Base-by-base conservation (phyloP, 345 rosid species). In the Camelina laxa region DNA sequence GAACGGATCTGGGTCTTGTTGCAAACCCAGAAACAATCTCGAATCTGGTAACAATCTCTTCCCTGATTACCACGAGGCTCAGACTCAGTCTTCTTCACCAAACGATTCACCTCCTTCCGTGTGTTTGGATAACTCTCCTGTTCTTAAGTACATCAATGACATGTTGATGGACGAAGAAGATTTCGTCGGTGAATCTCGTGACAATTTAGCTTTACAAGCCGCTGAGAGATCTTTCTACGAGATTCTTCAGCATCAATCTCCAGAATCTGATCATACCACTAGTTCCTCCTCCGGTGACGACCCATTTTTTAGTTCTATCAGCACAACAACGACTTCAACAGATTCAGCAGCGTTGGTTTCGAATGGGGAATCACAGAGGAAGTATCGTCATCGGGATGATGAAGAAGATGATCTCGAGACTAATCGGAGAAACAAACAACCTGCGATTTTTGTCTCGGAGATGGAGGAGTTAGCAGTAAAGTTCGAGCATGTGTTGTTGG, bases 141-240 rank as follows among this genome's bases (percentile, higher is more conserved):
- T 85, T 50, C 88, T 87, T 13, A 86, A 75, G 76, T 89, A 86
- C 82, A 83, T 91, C 77, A 86, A 66, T 62, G 82, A 87, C 70
- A 82, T 89, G 81, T 84, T 89, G 47, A 78, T 91, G 97, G 94
- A 86, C 74, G 92, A 91, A 82, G 80, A 86, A 77, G 80, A 70
- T 62, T 72, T 80, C 82, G 87, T 82, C 16, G 84, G 71, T 36
- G 78, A 77, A 47, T 80, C 88, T 31, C 81, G 80, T 22, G 85
- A 84, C 36, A 64, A 81, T 15, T 63, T 86, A 38, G 91, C 89
- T 68, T 80, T 90, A 67, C 87, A 81, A 76, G 87, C 88, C 44
- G 86, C 94, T 0, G 97, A 91, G 83, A 88, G 79, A 68, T 87
- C 89, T 2, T 80, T 90, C 63, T 86, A 80, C 73, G 86, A 87